Evolutionary conservation across 495 filamentous ascomycete genomes (phyloP).

Genomic region (Tuber indicum): DNA sequence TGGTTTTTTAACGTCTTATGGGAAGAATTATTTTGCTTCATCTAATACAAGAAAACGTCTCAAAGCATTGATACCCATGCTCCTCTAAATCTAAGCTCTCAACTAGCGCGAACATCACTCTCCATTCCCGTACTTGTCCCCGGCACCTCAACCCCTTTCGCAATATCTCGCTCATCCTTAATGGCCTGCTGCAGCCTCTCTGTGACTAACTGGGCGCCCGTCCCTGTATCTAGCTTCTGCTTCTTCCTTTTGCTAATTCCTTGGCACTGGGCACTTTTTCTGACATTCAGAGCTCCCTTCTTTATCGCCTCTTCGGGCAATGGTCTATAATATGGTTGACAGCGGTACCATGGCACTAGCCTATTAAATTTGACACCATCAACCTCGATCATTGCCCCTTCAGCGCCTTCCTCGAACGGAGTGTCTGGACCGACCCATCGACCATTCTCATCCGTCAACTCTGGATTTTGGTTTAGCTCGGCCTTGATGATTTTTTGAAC

Average conservation of each 20-base stretch:
- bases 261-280: constrained; percentile 44
- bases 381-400: constrained; percentile 37
- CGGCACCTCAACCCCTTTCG: background rate
- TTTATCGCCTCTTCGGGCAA: constrained; percentile 80
- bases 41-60: background rate
- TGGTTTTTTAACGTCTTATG: background rate
- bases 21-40: background rate
- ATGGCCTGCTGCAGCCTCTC: constrained; percentile 7
- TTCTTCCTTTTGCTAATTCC: constrained; percentile 15
- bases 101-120: background rate
- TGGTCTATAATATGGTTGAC: constrained; percentile 82
- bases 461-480: constrained; percentile 60
- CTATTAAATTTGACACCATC: constrained; percentile 19
- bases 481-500: constrained; percentile 63
- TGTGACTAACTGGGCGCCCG: constrained; percentile 11
- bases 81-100: background rate
- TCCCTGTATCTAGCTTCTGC: constrained; percentile 29
- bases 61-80: background rate
- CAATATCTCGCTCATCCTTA: background rate
- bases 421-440: constrained; percentile 36
- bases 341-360: constrained; percentile 73
- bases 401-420: constrained; percentile 42
- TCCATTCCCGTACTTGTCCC: background rate
- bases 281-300: constrained; percentile 66
- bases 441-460: constrained; percentile 48